phyloP scores from a whole-genome alignment of 2,329 filamentous ascomycete genomes.

The Colletotrichum melonis region DNA sequence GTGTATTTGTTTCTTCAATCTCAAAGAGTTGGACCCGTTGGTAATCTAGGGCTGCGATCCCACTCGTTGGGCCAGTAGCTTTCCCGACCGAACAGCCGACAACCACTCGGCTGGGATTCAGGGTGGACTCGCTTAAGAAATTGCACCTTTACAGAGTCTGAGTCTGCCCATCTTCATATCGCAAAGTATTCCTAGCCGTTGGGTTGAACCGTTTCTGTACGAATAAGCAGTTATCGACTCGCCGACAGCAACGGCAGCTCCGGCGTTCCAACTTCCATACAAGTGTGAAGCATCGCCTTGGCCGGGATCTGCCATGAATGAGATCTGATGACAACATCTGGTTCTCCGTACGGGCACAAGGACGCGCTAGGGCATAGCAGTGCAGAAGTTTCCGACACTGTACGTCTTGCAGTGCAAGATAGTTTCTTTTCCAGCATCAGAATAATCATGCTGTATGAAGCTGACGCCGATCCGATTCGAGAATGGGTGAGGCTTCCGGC shows the following conservation, averaged over 20 bases:
- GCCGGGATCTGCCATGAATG: slow-evolving; percentile 11
- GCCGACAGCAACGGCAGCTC: neutral
- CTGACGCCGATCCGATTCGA: neutral
- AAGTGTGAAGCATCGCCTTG: neutral
- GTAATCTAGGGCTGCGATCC: neutral
- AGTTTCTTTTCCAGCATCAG: neutral
- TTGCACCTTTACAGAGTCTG: neutral
- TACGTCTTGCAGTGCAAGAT: neutral
- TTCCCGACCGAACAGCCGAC: neutral
- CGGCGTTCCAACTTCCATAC: slow-evolving; percentile 5
- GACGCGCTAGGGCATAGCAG: neutral
- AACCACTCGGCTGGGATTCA: slow-evolving; percentile 4
- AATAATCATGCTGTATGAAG: neutral
- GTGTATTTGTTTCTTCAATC: neutral
- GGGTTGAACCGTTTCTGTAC: neutral
- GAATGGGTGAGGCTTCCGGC: neutral
- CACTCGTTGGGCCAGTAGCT: neutral
- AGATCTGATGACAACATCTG: slow-evolving; percentile 11
- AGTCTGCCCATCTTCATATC: slow-evolving; percentile 21
- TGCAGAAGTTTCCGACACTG: neutral
- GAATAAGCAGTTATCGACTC: neutral
- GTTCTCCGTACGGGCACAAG: neutral
- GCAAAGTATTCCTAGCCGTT: neutral
- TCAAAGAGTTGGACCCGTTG: neutral
- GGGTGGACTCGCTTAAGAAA: neutral